A percentile compares a stretch with the other conserved stretches of the same genome.
phyloP scores from a whole-genome alignment of 1,284 basidiomycete species.

The Afroboletus lepidellus region DNA sequence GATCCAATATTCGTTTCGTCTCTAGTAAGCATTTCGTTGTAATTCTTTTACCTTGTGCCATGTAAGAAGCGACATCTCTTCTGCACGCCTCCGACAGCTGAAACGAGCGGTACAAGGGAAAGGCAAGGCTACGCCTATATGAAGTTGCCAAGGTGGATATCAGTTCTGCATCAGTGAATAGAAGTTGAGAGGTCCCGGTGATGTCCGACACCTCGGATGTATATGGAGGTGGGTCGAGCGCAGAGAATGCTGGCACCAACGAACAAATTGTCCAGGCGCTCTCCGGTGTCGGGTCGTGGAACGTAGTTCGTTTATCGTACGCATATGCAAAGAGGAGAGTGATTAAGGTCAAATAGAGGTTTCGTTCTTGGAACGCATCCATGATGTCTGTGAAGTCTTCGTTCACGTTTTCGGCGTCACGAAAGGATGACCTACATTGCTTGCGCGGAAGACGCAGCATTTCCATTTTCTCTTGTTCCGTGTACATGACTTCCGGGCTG shows the following conservation, averaged over 20 bases:
- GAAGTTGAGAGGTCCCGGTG: slow-evolving; percentile 11
- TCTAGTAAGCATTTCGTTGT: slow-evolving; percentile 64
- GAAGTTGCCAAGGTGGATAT: slow-evolving; percentile 52
- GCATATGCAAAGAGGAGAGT: slow-evolving; percentile 71
- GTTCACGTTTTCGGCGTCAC: neutral
- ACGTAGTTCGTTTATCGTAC: slow-evolving; percentile 74
- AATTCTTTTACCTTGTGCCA: slow-evolving; percentile 57
- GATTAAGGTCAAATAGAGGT: slow-evolving; percentile 65
- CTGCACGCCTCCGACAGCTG: slow-evolving; percentile 65
- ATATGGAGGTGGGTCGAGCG: slow-evolving; percentile 69
- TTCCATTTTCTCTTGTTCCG: slow-evolving; percentile 64
- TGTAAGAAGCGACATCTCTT: slow-evolving; percentile 56
- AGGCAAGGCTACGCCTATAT: slow-evolving; percentile 70
- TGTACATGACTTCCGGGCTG: slow-evolving; percentile 48
- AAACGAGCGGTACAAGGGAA: slow-evolving; percentile 77
- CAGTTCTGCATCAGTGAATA: slow-evolving; percentile 50
- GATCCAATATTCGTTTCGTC: slow-evolving; percentile 68
- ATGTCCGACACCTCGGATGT: slow-evolving; percentile 9
- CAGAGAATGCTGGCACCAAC: slow-evolving; percentile 71
- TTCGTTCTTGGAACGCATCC: slow-evolving; percentile 50
- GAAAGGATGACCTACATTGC: slow-evolving; percentile 59
- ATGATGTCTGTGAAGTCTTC: slow-evolving; percentile 50
- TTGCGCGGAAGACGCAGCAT: slow-evolving; percentile 71
- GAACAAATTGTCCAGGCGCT: slow-evolving; percentile 79
- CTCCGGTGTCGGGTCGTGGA: slow-evolving; percentile 74